phyloP scores from a whole-genome alignment of 2,329 filamentous ascomycete species.

The Talaromyces sp. region DNA sequence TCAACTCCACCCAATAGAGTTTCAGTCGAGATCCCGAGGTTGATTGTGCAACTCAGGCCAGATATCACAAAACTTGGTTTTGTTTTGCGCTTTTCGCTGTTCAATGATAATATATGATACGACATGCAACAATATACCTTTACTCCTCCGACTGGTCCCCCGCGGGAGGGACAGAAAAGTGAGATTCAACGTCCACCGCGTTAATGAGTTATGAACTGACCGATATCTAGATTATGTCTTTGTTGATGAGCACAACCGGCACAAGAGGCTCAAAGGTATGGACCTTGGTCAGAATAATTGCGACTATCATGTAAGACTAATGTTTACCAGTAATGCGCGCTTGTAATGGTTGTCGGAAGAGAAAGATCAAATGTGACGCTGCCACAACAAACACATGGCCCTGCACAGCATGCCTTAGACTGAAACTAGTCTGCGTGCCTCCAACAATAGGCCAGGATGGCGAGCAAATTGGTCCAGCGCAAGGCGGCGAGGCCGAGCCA shows the following conservation, averaged over 20 bases:
- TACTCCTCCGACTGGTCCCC: constrained; percentile 61
- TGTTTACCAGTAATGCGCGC: constrained; percentile 79
- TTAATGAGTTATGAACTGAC: background rate
- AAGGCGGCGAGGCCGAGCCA: constrained; percentile 26
- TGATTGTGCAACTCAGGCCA: constrained; percentile 1
- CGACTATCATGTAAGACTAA: constrained; percentile 9
- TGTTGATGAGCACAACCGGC: constrained; percentile 96
- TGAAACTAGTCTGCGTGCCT: constrained; percentile 90
- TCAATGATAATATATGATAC: constrained; percentile 10
- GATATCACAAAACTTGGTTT: background rate
- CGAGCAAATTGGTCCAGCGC: constrained; percentile 31
- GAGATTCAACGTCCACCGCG: constrained; percentile 36
- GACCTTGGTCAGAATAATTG: background rate
- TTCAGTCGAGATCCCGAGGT: background rate
- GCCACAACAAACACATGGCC: constrained; percentile 97
- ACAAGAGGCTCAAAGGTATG: constrained; percentile 90
- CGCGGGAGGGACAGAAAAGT: constrained; percentile 81
- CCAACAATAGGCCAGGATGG: constrained; percentile 77
- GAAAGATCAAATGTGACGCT: constrained; percentile 98
- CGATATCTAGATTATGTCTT: constrained; percentile 82
- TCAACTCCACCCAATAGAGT: constrained; percentile 1
- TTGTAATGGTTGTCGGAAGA: constrained; percentile 87
- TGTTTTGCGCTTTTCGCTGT: background rate
- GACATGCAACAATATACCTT: constrained; percentile 72
- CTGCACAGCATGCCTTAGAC: constrained; percentile 84